Base-by-base conservation (phyloP, 805 yeast species). In the Lachancea lanzarotensis region DNA sequence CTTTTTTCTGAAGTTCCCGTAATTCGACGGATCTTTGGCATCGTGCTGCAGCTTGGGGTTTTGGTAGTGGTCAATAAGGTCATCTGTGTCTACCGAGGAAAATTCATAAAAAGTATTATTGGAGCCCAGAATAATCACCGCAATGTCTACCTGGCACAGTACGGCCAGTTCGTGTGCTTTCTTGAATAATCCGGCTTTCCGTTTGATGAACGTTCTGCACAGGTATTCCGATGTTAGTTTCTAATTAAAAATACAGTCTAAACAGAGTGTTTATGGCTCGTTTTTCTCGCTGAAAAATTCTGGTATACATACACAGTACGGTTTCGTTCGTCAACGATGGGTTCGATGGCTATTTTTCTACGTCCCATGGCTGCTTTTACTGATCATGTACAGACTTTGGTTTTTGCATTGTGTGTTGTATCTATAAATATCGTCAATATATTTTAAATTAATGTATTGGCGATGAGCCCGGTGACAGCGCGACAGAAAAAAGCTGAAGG, bases 161-260 rank as follows among this genome's bases (percentile, higher is more conserved):
- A 91, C 91, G 0, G 96, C 81, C 45, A 93, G 51, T 50, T 72
- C 76, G 45, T 71, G 74, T 6, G 75, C 75, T 49, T 72, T 72
- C 59, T 85, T 85, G 67, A 93, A 90, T 27, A 91, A 71, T 2
- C 98, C 98, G 0, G 95, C 95, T 64, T 91, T 91, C 45, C 98
- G 77, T 66, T 91, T 91, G 51, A 87, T 87, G 63, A 91, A 93
- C 0, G 98, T 91, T 16, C 56, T 63, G 12, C 66, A 55, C 46
- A 61, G 12, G 31, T 29, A 3, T 3, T 17, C n/a, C 19, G 31
- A 36, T 33, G 44, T 38, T 39, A 36, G 31, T 26, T 31, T 25
- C 13, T 26, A n/a, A n/a, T n/a, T n/a, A n/a, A n/a, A 11, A 13
- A 29, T 12, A 7, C 15, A 11, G 13, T 29, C 31, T 29, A 29